Evolutionary conservation across 768 basidiomycete genomes (phyloP).

Genomic region (Boletus rubescentipes): DNA sequence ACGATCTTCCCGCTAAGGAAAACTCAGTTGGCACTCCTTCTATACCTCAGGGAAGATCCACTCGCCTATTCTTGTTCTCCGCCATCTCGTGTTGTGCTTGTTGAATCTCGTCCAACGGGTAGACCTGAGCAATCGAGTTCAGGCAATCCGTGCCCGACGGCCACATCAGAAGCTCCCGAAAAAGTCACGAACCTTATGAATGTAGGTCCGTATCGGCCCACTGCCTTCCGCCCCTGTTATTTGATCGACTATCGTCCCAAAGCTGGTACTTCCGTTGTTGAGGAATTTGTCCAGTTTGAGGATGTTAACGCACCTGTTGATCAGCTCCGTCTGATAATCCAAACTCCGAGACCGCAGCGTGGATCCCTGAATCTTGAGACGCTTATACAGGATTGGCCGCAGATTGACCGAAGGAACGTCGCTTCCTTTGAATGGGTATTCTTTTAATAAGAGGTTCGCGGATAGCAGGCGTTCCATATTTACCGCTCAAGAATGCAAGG

Average conservation of each 20-base stretch:
- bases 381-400: constrained; percentile 72
- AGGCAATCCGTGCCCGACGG: constrained; percentile 11
- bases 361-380: constrained; percentile 85
- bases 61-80: constrained; percentile 57
- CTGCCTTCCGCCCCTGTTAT: constrained; percentile 57
- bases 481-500: constrained; percentile 67
- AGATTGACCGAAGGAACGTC: constrained; percentile 56
- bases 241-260: constrained; percentile 53
- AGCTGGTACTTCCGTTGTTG: constrained; percentile 36
- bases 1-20: constrained; percentile 34
- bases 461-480: constrained; percentile 12
- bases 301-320: constrained; percentile 45
- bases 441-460: constrained; percentile 21
- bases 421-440: constrained; percentile 41
- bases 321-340: constrained; percentile 76
- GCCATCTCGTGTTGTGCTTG: constrained; percentile 86
- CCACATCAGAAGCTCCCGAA: constrained; percentile 10
- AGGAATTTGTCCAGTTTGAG: not conserved
- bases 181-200: constrained; percentile 62
- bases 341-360: constrained; percentile 74
- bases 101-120: constrained; percentile 75
- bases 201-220: constrained; percentile 67
- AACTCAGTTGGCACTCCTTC: not conserved
- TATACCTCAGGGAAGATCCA: not conserved
- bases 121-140: constrained; percentile 49